These are phyloP conservation scores for Penicillium arizonense DNA, from an alignment of 495 filamentous ascomycete genomes.

Conservation along the genomic window DNA sequence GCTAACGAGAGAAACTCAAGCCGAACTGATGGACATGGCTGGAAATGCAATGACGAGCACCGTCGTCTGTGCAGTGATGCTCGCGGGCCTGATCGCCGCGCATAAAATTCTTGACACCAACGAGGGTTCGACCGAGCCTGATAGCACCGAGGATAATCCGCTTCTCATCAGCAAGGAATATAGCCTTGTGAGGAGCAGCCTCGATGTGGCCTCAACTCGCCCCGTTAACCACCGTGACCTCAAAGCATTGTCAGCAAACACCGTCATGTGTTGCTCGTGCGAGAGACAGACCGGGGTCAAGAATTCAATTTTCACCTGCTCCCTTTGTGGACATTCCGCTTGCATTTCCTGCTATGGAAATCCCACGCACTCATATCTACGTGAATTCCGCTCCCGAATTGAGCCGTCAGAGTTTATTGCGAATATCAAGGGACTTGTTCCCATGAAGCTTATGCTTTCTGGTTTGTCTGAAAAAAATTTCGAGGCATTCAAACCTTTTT, in stretches of 20 bases:
- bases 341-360: slow-evolving; percentile 57
- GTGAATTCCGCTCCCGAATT: slow-evolving; percentile 27
- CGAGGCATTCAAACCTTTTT: slow-evolving; percentile 12
- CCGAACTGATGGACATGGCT: slow-evolving; percentile 67
- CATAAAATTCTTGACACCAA: slow-evolving; percentile 31
- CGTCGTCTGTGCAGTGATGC: slow-evolving; percentile 63
- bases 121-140: background rate
- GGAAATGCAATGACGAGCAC: slow-evolving; percentile 86
- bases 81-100: slow-evolving; percentile 51
- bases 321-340: slow-evolving; percentile 53
- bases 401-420: slow-evolving; percentile 49
- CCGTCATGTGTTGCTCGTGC: slow-evolving; percentile 54
- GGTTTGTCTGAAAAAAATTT: slow-evolving; percentile 32
- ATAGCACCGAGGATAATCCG: slow-evolving; percentile 2
- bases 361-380: slow-evolving; percentile 52
- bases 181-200: slow-evolving; percentile 7
- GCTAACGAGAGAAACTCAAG: slow-evolving; percentile 61
- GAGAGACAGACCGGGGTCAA: slow-evolving; percentile 49
- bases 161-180: slow-evolving; percentile 3
- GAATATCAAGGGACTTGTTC: slow-evolving; percentile 41
- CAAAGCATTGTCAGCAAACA: slow-evolving; percentile 27
- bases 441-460: slow-evolving; percentile 41
- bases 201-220: slow-evolving; percentile 1
- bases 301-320: slow-evolving; percentile 44
- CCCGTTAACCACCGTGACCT: slow-evolving; percentile 8